phyloP scores from a whole-genome alignment of 1,139 yeast species.

The Suhomyces yuchorum region DNA sequence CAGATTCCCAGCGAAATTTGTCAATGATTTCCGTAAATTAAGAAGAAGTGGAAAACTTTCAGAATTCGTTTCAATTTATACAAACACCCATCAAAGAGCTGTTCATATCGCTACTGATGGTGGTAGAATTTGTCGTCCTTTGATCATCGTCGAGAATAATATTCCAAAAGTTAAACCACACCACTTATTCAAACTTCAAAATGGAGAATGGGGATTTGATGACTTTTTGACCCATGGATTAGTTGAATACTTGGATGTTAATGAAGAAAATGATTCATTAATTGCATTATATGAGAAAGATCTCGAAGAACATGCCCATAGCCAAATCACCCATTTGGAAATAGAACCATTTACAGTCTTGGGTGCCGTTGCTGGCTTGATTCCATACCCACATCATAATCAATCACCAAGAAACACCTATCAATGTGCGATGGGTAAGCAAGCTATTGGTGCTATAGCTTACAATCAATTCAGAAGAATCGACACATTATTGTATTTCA shows the following conservation, averaged over 20 bases:
- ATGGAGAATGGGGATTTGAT: conserved; percentile 81
- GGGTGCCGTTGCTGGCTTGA: conserved; percentile 98
- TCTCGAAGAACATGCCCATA: conserved; percentile 32
- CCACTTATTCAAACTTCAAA: conserved; percentile 62
- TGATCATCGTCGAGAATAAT: conserved; percentile 80
- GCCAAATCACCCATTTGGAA: conserved; percentile 79
- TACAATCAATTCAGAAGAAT: conserved; percentile 95
- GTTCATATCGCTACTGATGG: conserved; percentile 99
- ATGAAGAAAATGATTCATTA: conserved; percentile 93
- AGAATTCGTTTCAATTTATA: conserved; percentile 87
- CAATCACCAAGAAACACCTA: conserved; percentile 99
- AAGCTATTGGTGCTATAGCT: conserved; percentile 98
- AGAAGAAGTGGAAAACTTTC: conserved; percentile 87
- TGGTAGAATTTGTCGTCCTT: conserved; percentile 96
- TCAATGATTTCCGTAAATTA: conserved; percentile 70
- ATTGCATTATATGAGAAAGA: conserved; percentile 84
- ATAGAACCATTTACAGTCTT: conserved; percentile 94
- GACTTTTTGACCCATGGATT: conserved; percentile 84
- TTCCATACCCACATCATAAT: conserved; percentile 99
- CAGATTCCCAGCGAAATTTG: conserved; percentile 80
- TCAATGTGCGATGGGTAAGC: conserved; percentile 99
- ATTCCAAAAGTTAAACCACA: conserved; percentile 68
- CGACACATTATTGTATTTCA: conserved; percentile 86
- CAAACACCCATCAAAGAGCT: conserved; percentile 85
- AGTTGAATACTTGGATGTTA: conserved; percentile 95